Evolutionary conservation across 129 eudicot genomes (phyloP).

Genomic region (Artemisia tridentata): DNA sequence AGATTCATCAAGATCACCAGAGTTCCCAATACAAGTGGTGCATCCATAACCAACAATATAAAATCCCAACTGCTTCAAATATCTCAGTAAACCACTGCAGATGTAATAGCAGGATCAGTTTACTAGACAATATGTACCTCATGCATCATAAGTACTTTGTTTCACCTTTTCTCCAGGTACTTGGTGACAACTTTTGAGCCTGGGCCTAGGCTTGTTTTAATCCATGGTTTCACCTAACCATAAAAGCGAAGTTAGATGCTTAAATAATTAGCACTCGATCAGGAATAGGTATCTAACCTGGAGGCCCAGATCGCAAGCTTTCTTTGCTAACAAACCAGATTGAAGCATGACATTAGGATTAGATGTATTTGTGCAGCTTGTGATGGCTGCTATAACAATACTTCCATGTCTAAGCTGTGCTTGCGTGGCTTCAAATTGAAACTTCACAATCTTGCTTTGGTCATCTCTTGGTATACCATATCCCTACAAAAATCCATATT

Average conservation of each 20-base stretch:
- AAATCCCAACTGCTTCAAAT: conserved; percentile 28
- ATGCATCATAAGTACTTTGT: background rate
- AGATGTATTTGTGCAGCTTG: conserved; percentile 38
- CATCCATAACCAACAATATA: conserved; percentile 33
- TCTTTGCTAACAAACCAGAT: conserved; percentile 29
- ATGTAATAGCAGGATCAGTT: background rate
- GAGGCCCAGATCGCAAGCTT: conserved; percentile 28
- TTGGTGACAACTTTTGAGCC: conserved; percentile 31
- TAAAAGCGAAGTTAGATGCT: background rate
- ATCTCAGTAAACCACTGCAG: conserved; percentile 21
- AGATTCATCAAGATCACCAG: conserved; percentile 30
- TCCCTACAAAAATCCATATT: conserved; percentile 14
- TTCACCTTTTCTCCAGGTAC: conserved; percentile 26
- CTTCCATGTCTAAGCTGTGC: conserved; percentile 25
- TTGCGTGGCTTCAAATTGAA: conserved; percentile 6
- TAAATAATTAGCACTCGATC: background rate
- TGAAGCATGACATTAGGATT: conserved; percentile 35
- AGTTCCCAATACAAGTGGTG: conserved; percentile 36
- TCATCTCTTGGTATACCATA: conserved; percentile 23
- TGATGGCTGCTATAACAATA: conserved; percentile 35
- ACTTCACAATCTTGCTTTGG: conserved; percentile 20
- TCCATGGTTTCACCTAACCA: conserved; percentile 32
- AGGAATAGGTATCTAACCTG: conserved; percentile 9
- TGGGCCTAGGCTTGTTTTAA: conserved; percentile 32
- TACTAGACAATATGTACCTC: background rate